A percentile compares a stretch with the other conserved stretches of the same genome.
Conservation (phyloP, 805 yeast genomes). For the Babjeviella inositovora region DNA sequence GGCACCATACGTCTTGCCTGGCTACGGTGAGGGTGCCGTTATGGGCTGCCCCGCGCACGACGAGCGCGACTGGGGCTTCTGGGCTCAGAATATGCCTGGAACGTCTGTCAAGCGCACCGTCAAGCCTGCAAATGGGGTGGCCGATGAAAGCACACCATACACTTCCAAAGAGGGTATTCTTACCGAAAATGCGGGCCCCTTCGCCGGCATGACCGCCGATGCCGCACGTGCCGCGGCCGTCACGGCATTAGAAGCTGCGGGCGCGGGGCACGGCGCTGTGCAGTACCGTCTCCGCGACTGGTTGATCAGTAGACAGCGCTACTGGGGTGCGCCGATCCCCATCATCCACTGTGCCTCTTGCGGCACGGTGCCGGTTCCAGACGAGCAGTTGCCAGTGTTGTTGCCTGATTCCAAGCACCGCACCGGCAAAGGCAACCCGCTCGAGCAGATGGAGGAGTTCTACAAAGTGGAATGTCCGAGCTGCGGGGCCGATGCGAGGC, state of each 20-base stretch:
- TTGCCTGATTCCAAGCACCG: slow-evolving; percentile 40
- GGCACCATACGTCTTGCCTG: slow-evolving; percentile 79
- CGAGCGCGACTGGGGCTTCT: slow-evolving; percentile 66
- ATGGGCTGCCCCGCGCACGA: slow-evolving; percentile 99
- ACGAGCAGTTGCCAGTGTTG: slow-evolving; percentile 64
- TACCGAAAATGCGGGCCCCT: slow-evolving; percentile 27
- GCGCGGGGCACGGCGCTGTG: slow-evolving; percentile 27
- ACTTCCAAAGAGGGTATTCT: slow-evolving; percentile 26
- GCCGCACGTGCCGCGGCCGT: slow-evolving; percentile 38
- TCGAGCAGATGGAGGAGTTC: slow-evolving; percentile 52
- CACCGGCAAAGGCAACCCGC: slow-evolving; percentile 46
- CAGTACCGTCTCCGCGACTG: slow-evolving; percentile 75
- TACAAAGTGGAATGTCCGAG: slow-evolving; percentile 66
- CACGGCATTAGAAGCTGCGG: slow-evolving; percentile 15
- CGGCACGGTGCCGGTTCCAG: slow-evolving; percentile 91
- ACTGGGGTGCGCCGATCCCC: slow-evolving; percentile 99
- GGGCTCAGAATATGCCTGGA: slow-evolving; percentile 45
- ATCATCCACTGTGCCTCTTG: slow-evolving; percentile 75
- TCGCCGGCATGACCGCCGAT: slow-evolving; percentile 26
- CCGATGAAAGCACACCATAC: slow-evolving; percentile 12
- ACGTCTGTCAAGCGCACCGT: slow-evolving; percentile 23
- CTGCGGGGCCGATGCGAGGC: slow-evolving; percentile 56
- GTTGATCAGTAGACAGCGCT: slow-evolving; percentile 88
- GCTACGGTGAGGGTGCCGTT: slow-evolving; percentile 86
- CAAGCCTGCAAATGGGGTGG: slow-evolving; percentile 15